A percentile compares a stretch with the other conserved stretches of the same genome.
phyloP scores from a whole-genome alignment of 2,329 filamentous ascomycete genomes.

The Aspergillus candidus region DNA sequence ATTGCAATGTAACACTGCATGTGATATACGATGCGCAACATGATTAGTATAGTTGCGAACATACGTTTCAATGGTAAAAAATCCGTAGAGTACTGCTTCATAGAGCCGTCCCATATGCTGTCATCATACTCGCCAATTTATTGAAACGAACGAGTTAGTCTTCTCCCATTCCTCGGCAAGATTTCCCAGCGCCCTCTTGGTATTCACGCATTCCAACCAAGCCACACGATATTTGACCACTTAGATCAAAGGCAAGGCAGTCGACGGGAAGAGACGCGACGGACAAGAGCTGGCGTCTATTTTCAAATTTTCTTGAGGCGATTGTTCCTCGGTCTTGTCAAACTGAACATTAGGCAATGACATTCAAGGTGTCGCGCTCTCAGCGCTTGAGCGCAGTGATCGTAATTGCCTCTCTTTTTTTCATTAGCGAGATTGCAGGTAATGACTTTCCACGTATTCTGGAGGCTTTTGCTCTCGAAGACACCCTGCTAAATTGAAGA shows the following conservation, averaged over 20 bases:
- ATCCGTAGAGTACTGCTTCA: too few relatives aligned
- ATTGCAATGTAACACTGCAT: not conserved
- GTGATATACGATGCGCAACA: conserved; percentile 1
- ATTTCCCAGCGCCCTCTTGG: too few relatives aligned
- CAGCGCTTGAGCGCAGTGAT: conserved; percentile 26
- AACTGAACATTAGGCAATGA: conserved; percentile 14
- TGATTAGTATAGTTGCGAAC: not conserved
- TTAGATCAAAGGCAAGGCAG: not conserved
- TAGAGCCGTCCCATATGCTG: too few relatives aligned
- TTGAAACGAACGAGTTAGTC: too few relatives aligned
- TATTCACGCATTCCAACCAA: conserved; percentile 5
- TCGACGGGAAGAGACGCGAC: not conserved
- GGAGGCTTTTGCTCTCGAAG: not conserved
- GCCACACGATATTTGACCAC: conserved; percentile 11
- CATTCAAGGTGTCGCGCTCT: conserved; percentile 22
- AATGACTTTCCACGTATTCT: not conserved
- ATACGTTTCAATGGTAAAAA: too few relatives aligned
- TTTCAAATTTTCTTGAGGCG: not conserved
- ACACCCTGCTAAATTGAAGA: not conserved
- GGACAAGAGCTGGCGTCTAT: conserved; percentile 1
- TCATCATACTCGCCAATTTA: too few relatives aligned
- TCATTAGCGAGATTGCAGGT: conserved; percentile 29
- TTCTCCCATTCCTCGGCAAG: too few relatives aligned
- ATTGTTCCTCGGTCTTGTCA: not conserved
- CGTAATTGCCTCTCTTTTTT: conserved; percentile 27